These are phyloP conservation scores for Ziziphus jujuba DNA, from an alignment of 306 rosid genomes.

Conservation along the genomic window DNA sequence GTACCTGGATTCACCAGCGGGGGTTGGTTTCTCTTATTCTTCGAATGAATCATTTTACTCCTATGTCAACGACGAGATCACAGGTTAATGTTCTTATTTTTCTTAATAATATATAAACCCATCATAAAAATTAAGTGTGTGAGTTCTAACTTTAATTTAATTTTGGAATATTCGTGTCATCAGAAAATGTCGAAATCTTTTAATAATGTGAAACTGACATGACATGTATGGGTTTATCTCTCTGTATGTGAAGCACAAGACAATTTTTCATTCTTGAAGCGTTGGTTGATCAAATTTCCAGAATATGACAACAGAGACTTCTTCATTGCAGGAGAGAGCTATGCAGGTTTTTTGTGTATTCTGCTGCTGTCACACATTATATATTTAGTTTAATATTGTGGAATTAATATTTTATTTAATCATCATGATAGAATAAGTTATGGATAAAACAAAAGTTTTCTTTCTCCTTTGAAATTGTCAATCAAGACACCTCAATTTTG, in stretches of 20 bases:
- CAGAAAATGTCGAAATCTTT: too few relatives aligned
- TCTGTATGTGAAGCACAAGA: constrained; percentile 30
- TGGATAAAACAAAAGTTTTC: too few relatives aligned
- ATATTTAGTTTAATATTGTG: too few relatives aligned
- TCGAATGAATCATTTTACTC: constrained; percentile 26
- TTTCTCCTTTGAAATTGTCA: too few relatives aligned
- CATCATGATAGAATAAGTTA: too few relatives aligned
- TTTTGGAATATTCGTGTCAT: not conserved
- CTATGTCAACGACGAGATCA: constrained; percentile 29
- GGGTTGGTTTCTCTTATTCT: constrained; percentile 51
- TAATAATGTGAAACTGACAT: too few relatives aligned
- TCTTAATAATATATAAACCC: not conserved
- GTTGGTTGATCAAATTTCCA: constrained; percentile 44
- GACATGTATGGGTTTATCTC: not conserved
- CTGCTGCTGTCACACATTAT: too few relatives aligned
- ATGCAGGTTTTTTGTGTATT: constrained; percentile 29
- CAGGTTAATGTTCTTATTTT: constrained; percentile 30
- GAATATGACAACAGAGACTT: constrained; percentile 32
- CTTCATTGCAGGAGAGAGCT: constrained; percentile 45
- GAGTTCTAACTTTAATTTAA: too few relatives aligned
- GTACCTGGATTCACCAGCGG: constrained; percentile 48
- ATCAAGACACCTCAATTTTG: too few relatives aligned
- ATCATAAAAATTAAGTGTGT: not conserved
- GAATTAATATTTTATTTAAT: too few relatives aligned
- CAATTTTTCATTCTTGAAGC: constrained; percentile 28